Evolutionary conservation across 345 rosid genomes (phyloP).

Genomic region (Noccaea caerulescens): DNA sequence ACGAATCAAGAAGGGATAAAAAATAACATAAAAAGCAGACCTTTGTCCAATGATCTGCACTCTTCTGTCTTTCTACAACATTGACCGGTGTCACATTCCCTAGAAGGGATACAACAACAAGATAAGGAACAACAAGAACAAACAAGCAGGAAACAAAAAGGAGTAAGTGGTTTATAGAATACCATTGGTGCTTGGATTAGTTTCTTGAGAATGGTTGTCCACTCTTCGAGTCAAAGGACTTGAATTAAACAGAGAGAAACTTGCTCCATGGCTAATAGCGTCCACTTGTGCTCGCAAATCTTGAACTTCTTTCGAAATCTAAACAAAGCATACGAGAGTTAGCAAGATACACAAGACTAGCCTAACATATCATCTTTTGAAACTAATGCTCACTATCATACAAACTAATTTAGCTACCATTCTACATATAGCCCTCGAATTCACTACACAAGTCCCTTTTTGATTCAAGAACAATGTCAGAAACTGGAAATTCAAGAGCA

Average conservation of each 20-base stretch:
- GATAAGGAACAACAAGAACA: constrained; percentile 19
- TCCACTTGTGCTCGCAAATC: constrained; percentile 84
- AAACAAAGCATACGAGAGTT: not conserved
- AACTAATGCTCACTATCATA: not conserved
- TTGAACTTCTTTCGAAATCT: constrained; percentile 91
- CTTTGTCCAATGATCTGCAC: constrained; percentile 48
- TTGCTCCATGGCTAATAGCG: constrained; percentile 82
- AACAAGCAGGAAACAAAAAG: not conserved
- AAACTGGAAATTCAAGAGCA: not conserved
- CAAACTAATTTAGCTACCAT: not conserved
- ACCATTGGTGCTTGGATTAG: constrained; percentile 50
- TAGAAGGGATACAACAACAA: constrained; percentile 22
- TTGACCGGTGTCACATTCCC: constrained; percentile 38
- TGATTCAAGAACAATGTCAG: not conserved
- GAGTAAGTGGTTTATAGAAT: not conserved
- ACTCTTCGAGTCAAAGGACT: constrained; percentile 76
- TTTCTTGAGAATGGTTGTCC: constrained; percentile 50
- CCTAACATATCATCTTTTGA: not conserved
- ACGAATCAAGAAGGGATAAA: not conserved
- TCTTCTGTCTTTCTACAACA: constrained; percentile 42
- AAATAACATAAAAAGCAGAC: constrained; percentile 36
- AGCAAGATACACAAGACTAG: constrained; percentile 10
- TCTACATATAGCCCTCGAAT: not conserved
- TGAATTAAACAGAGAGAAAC: constrained; percentile 68
- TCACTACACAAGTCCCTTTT: constrained; percentile 1